Base-by-base conservation (phyloP, 2,329 filamentous ascomycete genomes). In the Ophiostoma novo-ulmi region DNA sequence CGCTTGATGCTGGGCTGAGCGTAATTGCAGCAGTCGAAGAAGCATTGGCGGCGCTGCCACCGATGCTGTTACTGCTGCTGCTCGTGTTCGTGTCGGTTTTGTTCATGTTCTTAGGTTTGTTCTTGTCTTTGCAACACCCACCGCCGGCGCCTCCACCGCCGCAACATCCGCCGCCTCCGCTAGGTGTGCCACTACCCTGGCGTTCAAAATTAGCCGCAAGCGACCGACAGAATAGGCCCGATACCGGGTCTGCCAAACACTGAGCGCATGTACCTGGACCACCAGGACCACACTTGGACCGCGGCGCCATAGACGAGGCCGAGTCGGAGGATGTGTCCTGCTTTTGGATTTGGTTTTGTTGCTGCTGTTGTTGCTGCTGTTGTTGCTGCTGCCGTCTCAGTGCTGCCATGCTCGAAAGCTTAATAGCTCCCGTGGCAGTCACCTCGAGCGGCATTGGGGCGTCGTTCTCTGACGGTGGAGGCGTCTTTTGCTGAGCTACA, bases 201-300 rank as follows among this genome's bases (percentile, higher is more conserved):
- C 82, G 82, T 72, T 83, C 81, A 72, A 87, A 81, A 74, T 82
- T 89, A 72, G 91, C 91, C 35, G 91, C 91, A 69, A 94, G 86
- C 13, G 91, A 90, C 73, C 92, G 90, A 80, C 92, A 95, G 82
- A 95, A 95, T 52, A 94, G 86, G 1, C 91, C 92, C 3, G 91
- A 92, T 77, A 90, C 89, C 22, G 92, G 91, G 77, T 94, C 91
- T 1, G 87, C 83, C 72, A 90, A 85, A 77, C 92, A 95, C 80
- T 94, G 91, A 4, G 89, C 86, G 77, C 92, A 95, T 20, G 89
- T 91, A 11, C 92, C 92, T 0, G 92, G 92, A 0, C 91, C 91
- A 69, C 89, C 89, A 52, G 86, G 83, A 36, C 90, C 86, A 71
- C 86, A 89, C 44, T 83, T 81, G 10, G 75, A 74, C 38, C 80